These are phyloP conservation scores for Pyrrhoderma lamaoense DNA, from an alignment of 1,284 basidiomycete genomes.

Conservation along the genomic window DNA sequence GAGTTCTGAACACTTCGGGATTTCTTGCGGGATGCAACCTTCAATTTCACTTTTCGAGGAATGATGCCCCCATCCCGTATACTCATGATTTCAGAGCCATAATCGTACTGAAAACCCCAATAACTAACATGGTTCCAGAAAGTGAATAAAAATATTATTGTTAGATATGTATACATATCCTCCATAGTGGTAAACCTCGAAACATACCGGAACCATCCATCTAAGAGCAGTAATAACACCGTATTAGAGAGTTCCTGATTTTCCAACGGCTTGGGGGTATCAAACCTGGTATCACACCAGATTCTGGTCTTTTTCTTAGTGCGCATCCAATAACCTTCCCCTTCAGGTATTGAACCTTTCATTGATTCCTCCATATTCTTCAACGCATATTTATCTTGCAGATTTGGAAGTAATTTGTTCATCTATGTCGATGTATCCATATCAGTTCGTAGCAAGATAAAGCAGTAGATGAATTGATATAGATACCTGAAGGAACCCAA, in stretches of 20 bases:
- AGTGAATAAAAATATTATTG: not conserved
- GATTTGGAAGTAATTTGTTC: constrained; percentile 39
- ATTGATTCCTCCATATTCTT: constrained; percentile 7
- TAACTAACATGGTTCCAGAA: constrained; percentile 29
- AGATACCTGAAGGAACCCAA: constrained; percentile 46
- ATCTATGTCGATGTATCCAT: too few species aligned
- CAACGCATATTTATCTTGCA: constrained; percentile 36
- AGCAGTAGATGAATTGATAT: too few species aligned
- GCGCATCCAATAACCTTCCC: constrained; percentile 33
- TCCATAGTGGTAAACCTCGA: too few species aligned
- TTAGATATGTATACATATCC: not conserved
- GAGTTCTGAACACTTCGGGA: too few species aligned
- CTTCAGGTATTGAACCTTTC: constrained; percentile 2
- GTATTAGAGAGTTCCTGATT: constrained; percentile 10
- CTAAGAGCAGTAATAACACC: constrained; percentile 27
- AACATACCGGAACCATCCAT: constrained; percentile 43
- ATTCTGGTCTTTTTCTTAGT: constrained; percentile 21
- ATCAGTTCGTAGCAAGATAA: too few species aligned
- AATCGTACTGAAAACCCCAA: constrained; percentile 36
- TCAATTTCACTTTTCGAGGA: constrained; percentile 16
- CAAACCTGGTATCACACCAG: constrained; percentile 31
- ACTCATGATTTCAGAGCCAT: constrained; percentile 28
- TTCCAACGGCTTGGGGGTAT: too few species aligned
- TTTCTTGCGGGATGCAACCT: too few species aligned
- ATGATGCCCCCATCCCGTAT: constrained; percentile 36